Percentiles rank a stretch among this genome's conserved stretches.
phyloP scores from a whole-genome alignment of 352 stramenopile genomes.

The Phytophthora pini region DNA sequence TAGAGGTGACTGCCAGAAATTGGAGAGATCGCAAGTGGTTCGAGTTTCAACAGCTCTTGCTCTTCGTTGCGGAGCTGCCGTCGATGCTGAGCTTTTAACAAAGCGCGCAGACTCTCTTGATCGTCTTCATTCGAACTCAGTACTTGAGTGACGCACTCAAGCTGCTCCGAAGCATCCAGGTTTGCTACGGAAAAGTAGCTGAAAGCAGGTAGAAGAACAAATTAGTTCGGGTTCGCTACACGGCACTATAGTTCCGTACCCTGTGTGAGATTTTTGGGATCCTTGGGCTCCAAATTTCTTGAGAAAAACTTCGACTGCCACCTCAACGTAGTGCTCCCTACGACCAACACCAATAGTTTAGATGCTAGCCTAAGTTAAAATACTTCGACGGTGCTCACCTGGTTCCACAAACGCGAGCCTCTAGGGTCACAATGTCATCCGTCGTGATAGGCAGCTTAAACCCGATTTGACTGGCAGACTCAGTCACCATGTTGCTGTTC shows the following conservation, averaged over 20 bases:
- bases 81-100: conserved; percentile 77
- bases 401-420: conserved; percentile 59
- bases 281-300: conserved; percentile 51
- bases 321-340: conserved; percentile 69
- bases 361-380: no score
- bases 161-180: conserved; percentile 58
- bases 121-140: conserved; percentile 61
- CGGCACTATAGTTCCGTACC: conserved; percentile 20
- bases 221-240: not conserved
- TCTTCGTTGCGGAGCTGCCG: conserved; percentile 76
- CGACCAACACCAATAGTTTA: conserved; percentile 11
- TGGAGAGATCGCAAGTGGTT: conserved; percentile 40
- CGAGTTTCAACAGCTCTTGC: conserved; percentile 56
- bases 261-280: conserved; percentile 64
- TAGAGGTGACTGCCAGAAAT: no score
- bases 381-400: conserved; percentile 31
- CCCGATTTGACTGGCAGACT: conserved; percentile 28
- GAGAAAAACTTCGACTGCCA: conserved; percentile 77
- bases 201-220: not conserved
- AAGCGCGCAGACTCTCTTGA: conserved; percentile 68
- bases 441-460: conserved; percentile 78
- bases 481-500: no score
- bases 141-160: conserved; percentile 59
- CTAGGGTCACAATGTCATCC: conserved; percentile 71
- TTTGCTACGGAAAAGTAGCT: conserved; percentile 77